phyloP scores from a whole-genome alignment of 139 green algal genomes.

The Coccomyxa sp. region DNA sequence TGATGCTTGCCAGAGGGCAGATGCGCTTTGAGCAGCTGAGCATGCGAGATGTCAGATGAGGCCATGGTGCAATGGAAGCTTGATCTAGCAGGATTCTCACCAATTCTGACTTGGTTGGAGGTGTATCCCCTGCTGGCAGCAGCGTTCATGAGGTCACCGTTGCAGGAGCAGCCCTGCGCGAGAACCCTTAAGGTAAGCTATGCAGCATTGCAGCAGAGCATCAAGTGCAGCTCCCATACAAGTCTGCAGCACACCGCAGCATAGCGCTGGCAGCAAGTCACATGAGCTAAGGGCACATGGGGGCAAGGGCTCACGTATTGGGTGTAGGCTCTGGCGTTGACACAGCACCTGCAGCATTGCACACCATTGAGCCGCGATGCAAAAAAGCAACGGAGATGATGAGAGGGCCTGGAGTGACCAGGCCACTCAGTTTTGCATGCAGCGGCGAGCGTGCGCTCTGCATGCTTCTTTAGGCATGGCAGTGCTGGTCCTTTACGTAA shows the following conservation, averaged over 20 bases:
- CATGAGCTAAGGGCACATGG: background rate
- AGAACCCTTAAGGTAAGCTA: background rate
- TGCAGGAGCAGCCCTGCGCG: background rate
- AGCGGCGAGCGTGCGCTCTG: no score
- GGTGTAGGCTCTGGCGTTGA: background rate
- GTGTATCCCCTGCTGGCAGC: background rate
- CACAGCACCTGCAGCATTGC: background rate
- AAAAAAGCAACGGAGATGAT: no score
- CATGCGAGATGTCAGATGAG: no score
- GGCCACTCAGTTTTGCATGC: no score
- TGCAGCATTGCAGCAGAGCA: background rate
- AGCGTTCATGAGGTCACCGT: background rate
- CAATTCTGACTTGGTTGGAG: background rate
- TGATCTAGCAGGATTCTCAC: background rate
- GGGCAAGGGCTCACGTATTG: background rate
- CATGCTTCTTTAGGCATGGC: no score
- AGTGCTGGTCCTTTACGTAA: no score
- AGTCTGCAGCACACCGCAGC: no score
- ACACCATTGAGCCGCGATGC: background rate
- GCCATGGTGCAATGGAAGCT: background rate
- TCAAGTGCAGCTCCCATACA: no score
- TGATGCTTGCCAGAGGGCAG: no score
- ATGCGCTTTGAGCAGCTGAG: no score
- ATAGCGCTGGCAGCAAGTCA: background rate
- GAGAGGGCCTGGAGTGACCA: no score